A percentile compares a stretch with the other conserved stretches of the same genome.
These are phyloP conservation scores for Ajuga chamaepitys DNA, from an alignment of 257 asterid genomes.

Conservation along the genomic window DNA sequence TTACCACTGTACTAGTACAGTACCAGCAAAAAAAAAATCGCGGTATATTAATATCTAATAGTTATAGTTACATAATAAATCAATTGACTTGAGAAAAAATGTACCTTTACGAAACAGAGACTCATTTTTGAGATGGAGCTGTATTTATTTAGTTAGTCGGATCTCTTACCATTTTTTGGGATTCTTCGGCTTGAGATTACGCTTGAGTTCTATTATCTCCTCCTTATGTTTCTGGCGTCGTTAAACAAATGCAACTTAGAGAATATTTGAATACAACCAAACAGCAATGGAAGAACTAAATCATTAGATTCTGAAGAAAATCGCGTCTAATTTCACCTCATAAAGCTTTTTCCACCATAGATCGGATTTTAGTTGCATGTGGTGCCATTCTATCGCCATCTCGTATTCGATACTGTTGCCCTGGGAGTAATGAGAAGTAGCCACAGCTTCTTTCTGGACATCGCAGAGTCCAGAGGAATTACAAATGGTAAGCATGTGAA, in stretches of 20 bases:
- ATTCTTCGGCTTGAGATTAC: slow-evolving; percentile 4
- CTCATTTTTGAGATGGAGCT: no score
- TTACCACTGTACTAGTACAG: no score
- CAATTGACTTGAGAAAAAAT: no score
- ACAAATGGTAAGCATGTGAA: neutral
- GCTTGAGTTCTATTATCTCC: slow-evolving; percentile 33
- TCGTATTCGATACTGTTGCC: slow-evolving; percentile 75
- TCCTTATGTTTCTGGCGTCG: slow-evolving; percentile 34
- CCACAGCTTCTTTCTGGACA: slow-evolving; percentile 62
- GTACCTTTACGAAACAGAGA: no score
- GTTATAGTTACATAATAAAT: no score
- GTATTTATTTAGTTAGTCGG: no score
- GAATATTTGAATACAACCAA: neutral
- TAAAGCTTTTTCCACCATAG: slow-evolving; percentile 52
- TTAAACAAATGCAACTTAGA: neutral
- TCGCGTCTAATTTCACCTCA: slow-evolving; percentile 35
- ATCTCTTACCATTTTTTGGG: no score
- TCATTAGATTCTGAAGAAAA: slow-evolving; percentile 5
- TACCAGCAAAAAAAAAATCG: no score
- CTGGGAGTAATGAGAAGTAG: slow-evolving; percentile 90
- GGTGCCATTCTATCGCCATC: slow-evolving; percentile 78
- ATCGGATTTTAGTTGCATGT: slow-evolving; percentile 49
- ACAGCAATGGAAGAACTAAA: neutral
- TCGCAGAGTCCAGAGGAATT: neutral
- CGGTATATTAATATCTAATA: no score